These are phyloP conservation scores for Geranomyces michiganensis DNA, from an alignment of 192 early-diverging fungal species.

Conservation along the genomic window DNA sequence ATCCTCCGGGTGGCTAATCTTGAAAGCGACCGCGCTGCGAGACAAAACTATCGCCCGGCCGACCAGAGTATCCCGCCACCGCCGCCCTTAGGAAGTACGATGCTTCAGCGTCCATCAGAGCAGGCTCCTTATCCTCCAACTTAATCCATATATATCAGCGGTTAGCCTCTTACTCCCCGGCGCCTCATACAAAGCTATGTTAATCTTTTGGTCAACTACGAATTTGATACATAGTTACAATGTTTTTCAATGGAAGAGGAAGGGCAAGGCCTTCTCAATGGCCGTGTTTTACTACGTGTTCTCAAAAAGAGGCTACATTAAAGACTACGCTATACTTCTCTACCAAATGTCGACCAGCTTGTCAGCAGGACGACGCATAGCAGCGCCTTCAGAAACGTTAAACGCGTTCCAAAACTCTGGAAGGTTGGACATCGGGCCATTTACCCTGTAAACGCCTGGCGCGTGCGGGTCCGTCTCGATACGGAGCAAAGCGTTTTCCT, in stretches of 20 bases:
- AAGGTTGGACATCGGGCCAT: constrained; percentile 32
- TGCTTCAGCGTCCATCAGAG: too few relatives aligned
- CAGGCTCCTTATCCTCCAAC: too few relatives aligned
- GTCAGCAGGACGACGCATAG: background rate
- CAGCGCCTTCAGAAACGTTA: background rate
- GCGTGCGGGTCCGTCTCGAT: constrained; percentile 14
- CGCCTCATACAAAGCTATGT: too few relatives aligned
- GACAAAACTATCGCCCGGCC: background rate
- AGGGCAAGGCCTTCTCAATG: too few relatives aligned
- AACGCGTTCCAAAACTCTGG: constrained; percentile 43
- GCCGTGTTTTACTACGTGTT: too few relatives aligned
- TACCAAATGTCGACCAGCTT: constrained; percentile 12
- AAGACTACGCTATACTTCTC: background rate
- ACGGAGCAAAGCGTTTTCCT: constrained; percentile 4
- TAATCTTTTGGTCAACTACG: too few relatives aligned
- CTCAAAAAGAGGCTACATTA: background rate
- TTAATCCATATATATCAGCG: too few relatives aligned
- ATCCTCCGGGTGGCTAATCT: constrained; percentile 22
- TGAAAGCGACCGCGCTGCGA: constrained; percentile 1
- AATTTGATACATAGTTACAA: too few relatives aligned
- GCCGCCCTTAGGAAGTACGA: background rate
- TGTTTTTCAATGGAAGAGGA: too few relatives aligned
- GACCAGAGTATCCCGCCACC: constrained; percentile 9
- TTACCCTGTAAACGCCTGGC: constrained; percentile 22
- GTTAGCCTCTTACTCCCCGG: too few relatives aligned